Evolutionary conservation across 768 basidiomycete species (phyloP), one percentile per base, ranked within the genome.

Genomic region (Candolleomyces eurysporus): DNA sequence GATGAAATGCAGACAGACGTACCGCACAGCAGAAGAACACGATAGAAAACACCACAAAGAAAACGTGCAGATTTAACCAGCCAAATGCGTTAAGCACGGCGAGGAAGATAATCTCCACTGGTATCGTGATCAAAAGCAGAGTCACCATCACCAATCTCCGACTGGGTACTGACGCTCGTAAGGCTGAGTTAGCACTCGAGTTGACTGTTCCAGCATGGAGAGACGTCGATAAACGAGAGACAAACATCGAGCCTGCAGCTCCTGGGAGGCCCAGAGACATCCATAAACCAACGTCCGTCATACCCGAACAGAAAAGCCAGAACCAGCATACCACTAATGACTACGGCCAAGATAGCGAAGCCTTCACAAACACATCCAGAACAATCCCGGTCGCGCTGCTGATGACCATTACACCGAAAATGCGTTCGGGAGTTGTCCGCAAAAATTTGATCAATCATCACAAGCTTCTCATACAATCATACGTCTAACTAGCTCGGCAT

Each of bases 301-400:
- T 30, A 45, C 40, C 5, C 54, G 43, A 32, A 40, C 49, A 48
- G 31, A 13, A 42, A 59, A n/a, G 16, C 22, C 36, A 36, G 2
- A 36, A 11, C 40, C 17, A 5, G 73, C 84, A 52, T 68, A 87
- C 94, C 94, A 36, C 91, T 92, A 63, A 97, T 91, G 3, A 94
- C 92, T 11, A 96, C 84, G 0, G 92, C 90, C 14, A 99, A 79
- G 0, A 98, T 74, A 0, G 91, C 94, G 69, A 92, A 98, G 2
- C 93, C 96, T 60, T 89, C 84, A 96, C 95, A 64, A 96, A 97
- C 51, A 84, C 82, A 67, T 98, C 94, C 10, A 99, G 84, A 0
- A 98, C 90, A 63, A 98, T 88, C 0, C 97, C 97, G 0, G 96
- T 91, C 0, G 85, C 92, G 61, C 87, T 90, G 66, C 87, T 90